Conservation (phyloP, 257 asterid genomes). For the Anisodus tanguticus region DNA sequence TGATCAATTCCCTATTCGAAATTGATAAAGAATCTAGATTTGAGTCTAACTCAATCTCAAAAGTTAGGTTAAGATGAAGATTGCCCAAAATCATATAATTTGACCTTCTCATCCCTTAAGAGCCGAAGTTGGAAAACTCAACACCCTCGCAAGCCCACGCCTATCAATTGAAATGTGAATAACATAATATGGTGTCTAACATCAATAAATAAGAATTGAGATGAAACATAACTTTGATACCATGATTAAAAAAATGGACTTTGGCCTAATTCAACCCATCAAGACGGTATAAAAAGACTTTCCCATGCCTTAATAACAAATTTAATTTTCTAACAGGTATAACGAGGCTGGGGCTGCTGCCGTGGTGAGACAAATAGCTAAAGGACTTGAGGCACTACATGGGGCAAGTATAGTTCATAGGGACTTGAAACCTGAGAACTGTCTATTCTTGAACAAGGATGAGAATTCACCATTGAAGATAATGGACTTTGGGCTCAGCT, state of each 20-base stretch:
- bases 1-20: neutral
- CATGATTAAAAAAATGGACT: too few relatives aligned
- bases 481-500: constrained; percentile 88
- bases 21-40: neutral
- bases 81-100: too few relatives aligned
- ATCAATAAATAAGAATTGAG: neutral
- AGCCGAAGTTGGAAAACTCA: too few relatives aligned
- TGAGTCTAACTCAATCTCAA: neutral
- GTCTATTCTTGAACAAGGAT: constrained; percentile 65
- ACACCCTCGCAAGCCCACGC: too few relatives aligned
- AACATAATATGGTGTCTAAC: neutral
- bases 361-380: constrained; percentile 69
- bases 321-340: neutral
- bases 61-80: neutral
- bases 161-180: too few relatives aligned
- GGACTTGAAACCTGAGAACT: constrained; percentile 89
- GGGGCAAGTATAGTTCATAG: constrained; percentile 64
- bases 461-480: constrained; percentile 73
- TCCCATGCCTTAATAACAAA: too few relatives aligned
- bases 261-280: too few relatives aligned
- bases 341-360: constrained; percentile 71
- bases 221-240: neutral
- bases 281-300: too few relatives aligned
- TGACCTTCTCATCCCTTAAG: too few relatives aligned
- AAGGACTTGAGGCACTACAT: constrained; percentile 68